Conservation (phyloP, 192 early-diverging fungal species). For the Coemansia aciculifera region DNA sequence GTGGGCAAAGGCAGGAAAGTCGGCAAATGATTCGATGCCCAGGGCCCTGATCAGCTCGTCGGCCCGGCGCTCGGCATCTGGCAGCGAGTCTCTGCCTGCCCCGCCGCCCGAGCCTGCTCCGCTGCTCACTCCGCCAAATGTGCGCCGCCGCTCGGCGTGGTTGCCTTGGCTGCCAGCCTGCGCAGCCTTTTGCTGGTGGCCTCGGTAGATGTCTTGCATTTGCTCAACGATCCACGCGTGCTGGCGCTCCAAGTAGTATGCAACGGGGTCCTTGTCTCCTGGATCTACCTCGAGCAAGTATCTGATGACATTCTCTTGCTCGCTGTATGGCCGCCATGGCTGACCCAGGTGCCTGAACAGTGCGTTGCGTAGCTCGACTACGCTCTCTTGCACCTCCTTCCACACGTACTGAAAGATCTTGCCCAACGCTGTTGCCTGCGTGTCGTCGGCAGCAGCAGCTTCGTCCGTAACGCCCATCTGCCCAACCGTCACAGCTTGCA, state of each 20-base stretch:
- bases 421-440: constrained; percentile 49
- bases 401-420: constrained; percentile 94
- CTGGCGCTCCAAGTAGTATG: constrained; percentile 84
- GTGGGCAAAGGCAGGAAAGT: constrained; percentile 43
- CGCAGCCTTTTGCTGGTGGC: constrained; percentile 54
- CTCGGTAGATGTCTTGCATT: constrained; percentile 68
- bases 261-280: constrained; percentile 83
- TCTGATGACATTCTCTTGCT: constrained; percentile 86
- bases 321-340: constrained; percentile 75
- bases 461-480: constrained; percentile 13
- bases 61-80: constrained; percentile 33
- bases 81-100: constrained; percentile 7
- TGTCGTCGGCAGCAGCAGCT: constrained; percentile 16
- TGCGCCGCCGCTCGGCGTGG: constrained; percentile 27
- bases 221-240: constrained; percentile 82
- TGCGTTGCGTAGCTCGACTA: constrained; percentile 68
- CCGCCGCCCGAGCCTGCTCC: neutral
- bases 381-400: constrained; percentile 85
- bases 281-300: constrained; percentile 60
- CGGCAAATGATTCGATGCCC: constrained; percentile 41
- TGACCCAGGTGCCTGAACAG: constrained; percentile 77
- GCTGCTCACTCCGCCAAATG: constrained; percentile 12
- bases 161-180: constrained; percentile 23
- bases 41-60: constrained; percentile 48
- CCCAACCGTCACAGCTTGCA: constrained; percentile 58